Evolutionary conservation across 1,284 basidiomycete species (phyloP).

Genomic region (Pterulicium gracile): DNA sequence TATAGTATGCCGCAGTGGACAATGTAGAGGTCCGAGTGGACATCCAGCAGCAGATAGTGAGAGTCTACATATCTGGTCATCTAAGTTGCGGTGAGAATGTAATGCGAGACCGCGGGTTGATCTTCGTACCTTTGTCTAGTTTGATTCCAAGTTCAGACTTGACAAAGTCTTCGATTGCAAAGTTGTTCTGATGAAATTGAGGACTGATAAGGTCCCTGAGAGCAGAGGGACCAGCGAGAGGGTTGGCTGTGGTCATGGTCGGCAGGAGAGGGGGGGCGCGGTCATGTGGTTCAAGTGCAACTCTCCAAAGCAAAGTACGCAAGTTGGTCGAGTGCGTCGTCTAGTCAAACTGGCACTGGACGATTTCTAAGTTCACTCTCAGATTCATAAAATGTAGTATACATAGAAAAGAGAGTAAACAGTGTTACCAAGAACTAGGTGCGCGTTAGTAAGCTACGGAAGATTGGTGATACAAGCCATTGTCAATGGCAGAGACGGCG

Average conservation of each 20-base stretch:
- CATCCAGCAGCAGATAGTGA: conserved; percentile 74
- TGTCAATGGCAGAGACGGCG: too few relatives aligned
- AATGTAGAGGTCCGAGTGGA: conserved; percentile 78
- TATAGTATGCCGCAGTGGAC: conserved; percentile 83
- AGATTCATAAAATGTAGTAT: too few relatives aligned
- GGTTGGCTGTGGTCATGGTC: conserved; percentile 33
- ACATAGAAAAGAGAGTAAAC: too few relatives aligned
- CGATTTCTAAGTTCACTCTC: too few relatives aligned
- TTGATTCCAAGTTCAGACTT: conserved; percentile 82
- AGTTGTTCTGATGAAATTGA: conserved; percentile 91
- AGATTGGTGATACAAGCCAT: too few relatives aligned
- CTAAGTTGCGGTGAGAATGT: conserved; percentile 26
- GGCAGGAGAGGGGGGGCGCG: neutral
- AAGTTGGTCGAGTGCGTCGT: too few relatives aligned
- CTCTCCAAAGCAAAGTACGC: too few relatives aligned
- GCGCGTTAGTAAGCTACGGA: too few relatives aligned
- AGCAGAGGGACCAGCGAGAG: conserved; percentile 51
- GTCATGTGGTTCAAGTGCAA: conserved; percentile 2
- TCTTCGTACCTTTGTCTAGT: conserved; percentile 75
- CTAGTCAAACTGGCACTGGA: too few relatives aligned
- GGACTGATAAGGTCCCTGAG: conserved; percentile 74
- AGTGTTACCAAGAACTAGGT: too few relatives aligned
- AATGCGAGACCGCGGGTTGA: conserved; percentile 4
- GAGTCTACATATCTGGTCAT: conserved; percentile 86
- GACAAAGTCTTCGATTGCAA: conserved; percentile 74